A percentile compares a stretch with the other conserved stretches of the same genome.
phyloP scores from a whole-genome alignment of 345 rosid genomes.

The Noccaea bulbosa region DNA sequence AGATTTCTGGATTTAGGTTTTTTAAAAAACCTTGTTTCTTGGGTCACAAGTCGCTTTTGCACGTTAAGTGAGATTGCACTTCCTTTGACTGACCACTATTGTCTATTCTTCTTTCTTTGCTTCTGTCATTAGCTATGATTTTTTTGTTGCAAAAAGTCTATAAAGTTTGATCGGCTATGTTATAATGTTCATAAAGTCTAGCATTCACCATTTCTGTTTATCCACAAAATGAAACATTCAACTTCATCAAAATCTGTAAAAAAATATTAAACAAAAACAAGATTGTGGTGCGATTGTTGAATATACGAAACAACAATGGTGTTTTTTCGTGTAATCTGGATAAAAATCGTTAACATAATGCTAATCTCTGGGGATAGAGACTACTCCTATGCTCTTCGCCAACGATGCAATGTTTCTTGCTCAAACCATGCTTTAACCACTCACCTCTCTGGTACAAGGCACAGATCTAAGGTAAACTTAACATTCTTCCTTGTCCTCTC shows the following conservation, averaged over 20 bases:
- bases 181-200: too few species aligned
- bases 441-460: constrained; percentile 24
- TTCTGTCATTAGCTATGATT: background rate
- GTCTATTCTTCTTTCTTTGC: background rate
- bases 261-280: too few species aligned
- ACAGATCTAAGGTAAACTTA: constrained; percentile 22
- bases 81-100: too few species aligned
- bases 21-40: background rate
- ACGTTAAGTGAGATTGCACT: too few species aligned
- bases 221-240: too few species aligned
- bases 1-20: background rate
- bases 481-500: too few species aligned
- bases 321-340: too few species aligned
- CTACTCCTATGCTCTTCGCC: constrained; percentile 77
- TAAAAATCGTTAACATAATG: constrained; percentile 48
- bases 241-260: too few species aligned
- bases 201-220: too few species aligned
- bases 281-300: too few species aligned
- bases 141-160: background rate
- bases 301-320: too few species aligned
- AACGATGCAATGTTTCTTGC: constrained; percentile 62
- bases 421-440: constrained; percentile 26
- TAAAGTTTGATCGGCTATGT: too few species aligned
- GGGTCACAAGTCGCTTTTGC: background rate
- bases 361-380: constrained; percentile 79